Conservation (phyloP, 208 protist species). For the Tritrichomonas foetus region DNA sequence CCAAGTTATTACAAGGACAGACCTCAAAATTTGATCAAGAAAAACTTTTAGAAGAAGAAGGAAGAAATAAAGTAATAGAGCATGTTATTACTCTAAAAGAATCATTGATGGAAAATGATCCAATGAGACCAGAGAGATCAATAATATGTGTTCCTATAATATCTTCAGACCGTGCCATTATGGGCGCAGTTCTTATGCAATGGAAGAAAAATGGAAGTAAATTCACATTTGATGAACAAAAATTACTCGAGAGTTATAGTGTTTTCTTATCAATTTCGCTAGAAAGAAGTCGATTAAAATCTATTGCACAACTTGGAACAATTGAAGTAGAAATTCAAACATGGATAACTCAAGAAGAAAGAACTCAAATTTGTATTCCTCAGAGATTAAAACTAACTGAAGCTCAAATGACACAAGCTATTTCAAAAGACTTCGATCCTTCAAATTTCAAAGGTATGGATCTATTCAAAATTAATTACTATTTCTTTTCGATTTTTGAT, state of each 20-base stretch:
- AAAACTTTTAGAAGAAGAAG: background rate
- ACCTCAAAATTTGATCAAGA: background rate
- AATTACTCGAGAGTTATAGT: background rate
- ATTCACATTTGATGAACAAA: background rate
- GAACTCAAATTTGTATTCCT: background rate
- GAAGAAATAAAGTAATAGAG: background rate
- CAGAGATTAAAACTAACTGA: background rate
- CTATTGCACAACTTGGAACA: background rate
- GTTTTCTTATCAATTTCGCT: slow-evolving; percentile 11
- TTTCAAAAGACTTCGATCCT: background rate
- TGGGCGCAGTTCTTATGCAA: background rate
- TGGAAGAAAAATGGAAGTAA: background rate
- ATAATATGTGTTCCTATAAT: background rate
- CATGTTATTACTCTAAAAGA: background rate
- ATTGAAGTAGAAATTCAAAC: background rate
- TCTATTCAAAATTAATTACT: background rate
- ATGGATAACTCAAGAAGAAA: background rate
- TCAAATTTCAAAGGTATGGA: background rate
- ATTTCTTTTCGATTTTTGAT: slow-evolving; percentile 34
- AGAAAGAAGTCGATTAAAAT: background rate
- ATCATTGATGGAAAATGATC: background rate
- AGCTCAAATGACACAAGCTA: background rate
- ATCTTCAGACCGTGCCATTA: background rate
- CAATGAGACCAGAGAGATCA: background rate
- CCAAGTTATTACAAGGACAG: background rate